Base-by-base conservation (phyloP, 495 filamentous ascomycete species). In the Tuber calosporum region DNA sequence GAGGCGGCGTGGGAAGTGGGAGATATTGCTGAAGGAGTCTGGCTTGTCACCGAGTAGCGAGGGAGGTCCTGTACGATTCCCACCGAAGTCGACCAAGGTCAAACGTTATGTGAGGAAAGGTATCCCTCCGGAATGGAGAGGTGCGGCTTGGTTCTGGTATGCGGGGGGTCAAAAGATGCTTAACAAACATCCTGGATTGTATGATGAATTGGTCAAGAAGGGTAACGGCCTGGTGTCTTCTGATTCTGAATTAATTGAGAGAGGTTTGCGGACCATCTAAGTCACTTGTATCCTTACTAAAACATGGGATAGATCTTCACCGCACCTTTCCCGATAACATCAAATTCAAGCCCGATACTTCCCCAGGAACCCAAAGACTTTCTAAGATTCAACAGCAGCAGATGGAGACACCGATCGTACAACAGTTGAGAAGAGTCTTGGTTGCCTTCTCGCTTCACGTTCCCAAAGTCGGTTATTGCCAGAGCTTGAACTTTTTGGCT, bases 401-500 rank as follows among this genome's bases (percentile, higher is more conserved):
- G 42, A 80, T 85, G 4, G 94, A 98, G 82, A 91, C 90, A 0
- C 85, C 89, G 11, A 92, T 97, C 77, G 88, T 99, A 39, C 84
- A 87, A 66, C 88, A 93, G 0, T 87, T 99, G 2, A 89, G 95
- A 30, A 89, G 92, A 37, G 93, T 98, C 13, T 87, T 99, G 45
- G 90, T 91, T 77, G 93, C 94, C 13, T 98, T 97, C 82, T 89
- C 95, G 9, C 86, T 96, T 39, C 90, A 96, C 83, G 93, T 92
- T 73, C 94, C 95, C 2, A 86, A 87, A 72, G 92, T 97, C 78
- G 95, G 95, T 30, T 99, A 99, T 81, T 98, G 95, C 73, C 95
- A 99, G 80, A 96, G 92, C 17, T 88, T 99, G 17, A 99, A 99
- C 83, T 99, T 99, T 83, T 87, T 99, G 72, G 93, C 94, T n/a